Base-by-base conservation (phyloP, 148 eudicot species). In the Camellia sinensis region DNA sequence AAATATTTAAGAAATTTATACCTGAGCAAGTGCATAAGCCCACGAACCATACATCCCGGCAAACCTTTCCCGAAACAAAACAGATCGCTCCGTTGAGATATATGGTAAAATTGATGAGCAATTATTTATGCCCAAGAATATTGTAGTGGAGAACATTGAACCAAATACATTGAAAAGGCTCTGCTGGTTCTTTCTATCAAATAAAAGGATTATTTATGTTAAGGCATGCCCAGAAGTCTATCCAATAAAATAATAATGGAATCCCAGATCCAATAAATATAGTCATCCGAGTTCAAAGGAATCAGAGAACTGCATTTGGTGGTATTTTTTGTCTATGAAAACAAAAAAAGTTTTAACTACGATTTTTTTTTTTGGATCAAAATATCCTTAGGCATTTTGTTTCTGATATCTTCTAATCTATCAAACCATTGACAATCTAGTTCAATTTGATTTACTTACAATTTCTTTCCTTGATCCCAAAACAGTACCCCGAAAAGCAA, bases 21-120 rank as follows among this genome's bases (percentile, higher is more conserved):
- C 98, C 97, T 94, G 98, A 48, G 98, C 97, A 79, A 88, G 87
- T 75, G 94, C 86, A 81, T 90, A 93, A 48, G 93, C 94, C 94
- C 91, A 91, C 10, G 95, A 80, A 44, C 89, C 86, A 81, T 94
- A 92, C 97, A 91, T 94, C 75, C 97, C 95, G 13, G 97, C 89
- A 83, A 91, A 93, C 80, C 89, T 87, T 84, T 95, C 98, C 46
- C 98, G 88, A 80, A 88, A 92, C 0, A 95, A 74, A 74, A 95
- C 94, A 37, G 87, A 79, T 84, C 93, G 83, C 69, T 93, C 98
- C 1, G 84, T 89, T 82, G 86, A 59, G 48, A 95, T 75, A 78
- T 86, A 84, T 21, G 92, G 91, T 37, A 91, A 17, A 53, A 85
- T 84, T 67, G 87, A 75, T 14, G 88, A 67, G 75, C 84, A 86